A percentile compares a stretch with the other conserved stretches of the same genome.
phyloP scores from a whole-genome alignment of 139 green algal genomes.

The Marvania coccoides region DNA sequence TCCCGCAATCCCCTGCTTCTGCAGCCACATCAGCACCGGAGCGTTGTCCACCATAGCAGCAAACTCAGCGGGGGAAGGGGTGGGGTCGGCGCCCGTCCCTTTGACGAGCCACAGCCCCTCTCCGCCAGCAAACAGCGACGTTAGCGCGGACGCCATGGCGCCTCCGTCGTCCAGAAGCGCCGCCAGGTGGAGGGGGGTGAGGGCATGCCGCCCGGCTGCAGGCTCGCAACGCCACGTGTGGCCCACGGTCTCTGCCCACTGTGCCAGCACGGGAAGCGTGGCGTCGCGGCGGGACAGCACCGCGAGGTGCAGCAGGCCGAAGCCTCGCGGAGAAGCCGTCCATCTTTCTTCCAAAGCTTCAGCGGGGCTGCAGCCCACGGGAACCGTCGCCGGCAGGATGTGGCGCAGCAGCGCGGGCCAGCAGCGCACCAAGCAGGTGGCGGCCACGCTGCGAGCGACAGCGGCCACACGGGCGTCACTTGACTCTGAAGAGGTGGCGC shows the following conservation, averaged over 20 bases:
- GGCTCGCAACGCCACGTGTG: neutral
- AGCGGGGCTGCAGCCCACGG: neutral
- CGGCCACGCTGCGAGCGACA: neutral
- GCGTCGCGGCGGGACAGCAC: neutral
- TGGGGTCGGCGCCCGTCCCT: too few relatives aligned
- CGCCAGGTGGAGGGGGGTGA: constrained; percentile 12
- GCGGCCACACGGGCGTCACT: neutral
- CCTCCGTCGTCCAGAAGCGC: neutral
- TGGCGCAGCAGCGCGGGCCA: constrained; percentile 1
- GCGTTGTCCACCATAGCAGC: neutral
- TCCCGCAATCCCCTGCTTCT: neutral
- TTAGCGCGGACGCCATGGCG: neutral
- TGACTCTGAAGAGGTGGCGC: neutral
- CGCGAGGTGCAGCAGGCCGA: constrained; percentile 2
- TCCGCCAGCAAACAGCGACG: neutral
- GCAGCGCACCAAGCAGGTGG: neutral
- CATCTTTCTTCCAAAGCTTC: neutral
- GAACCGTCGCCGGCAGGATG: neutral
- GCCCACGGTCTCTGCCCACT: neutral
- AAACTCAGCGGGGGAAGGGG: neutral
- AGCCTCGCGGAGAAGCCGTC: neutral
- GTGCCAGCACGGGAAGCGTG: neutral
- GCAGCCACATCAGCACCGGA: neutral
- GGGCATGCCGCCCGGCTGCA: neutral
- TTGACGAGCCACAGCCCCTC: neutral